These are phyloP conservation scores for Lentinula aciculospora DNA, from an alignment of 768 basidiomycete species.

Conservation along the genomic window DNA sequence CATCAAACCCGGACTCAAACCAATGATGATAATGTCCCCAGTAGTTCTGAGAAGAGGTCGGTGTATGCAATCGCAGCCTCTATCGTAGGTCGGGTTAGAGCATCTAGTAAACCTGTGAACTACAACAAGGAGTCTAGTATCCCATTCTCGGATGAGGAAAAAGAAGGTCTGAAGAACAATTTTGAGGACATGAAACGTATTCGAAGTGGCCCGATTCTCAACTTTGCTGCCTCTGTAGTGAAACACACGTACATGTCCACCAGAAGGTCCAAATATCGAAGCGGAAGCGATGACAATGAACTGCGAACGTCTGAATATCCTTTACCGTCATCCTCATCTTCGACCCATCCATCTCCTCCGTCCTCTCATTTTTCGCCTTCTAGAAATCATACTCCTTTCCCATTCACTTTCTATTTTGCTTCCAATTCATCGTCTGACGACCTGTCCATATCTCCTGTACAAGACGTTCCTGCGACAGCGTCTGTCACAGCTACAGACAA, in stretches of 20 bases:
- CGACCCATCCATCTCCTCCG: neutral
- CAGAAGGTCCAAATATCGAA: neutral
- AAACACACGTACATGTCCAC: neutral
- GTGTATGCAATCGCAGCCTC: neutral
- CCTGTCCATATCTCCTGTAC: neutral
- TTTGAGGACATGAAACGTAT: neutral
- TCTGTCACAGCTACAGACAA: neutral
- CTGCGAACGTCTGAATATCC: neutral
- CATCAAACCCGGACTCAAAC: neutral
- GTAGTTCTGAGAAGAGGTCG: neutral
- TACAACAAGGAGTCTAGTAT: neutral
- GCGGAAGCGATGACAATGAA: neutral
- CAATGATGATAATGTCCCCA: neutral
- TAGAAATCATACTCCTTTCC: neutral
- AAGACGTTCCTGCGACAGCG: neutral
- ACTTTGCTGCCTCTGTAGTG: neutral
- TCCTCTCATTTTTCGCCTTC: neutral
- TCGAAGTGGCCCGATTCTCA: neutral
- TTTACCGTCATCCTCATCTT: neutral
- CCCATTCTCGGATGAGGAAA: neutral
- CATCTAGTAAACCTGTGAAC: neutral
- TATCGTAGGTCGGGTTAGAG: neutral
- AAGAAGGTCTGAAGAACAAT: neutral
- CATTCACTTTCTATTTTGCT: neutral
- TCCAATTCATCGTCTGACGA: neutral